phyloP scores from a whole-genome alignment of 495 filamentous ascomycete genomes.

The Penicillium macrosclerotiorum region DNA sequence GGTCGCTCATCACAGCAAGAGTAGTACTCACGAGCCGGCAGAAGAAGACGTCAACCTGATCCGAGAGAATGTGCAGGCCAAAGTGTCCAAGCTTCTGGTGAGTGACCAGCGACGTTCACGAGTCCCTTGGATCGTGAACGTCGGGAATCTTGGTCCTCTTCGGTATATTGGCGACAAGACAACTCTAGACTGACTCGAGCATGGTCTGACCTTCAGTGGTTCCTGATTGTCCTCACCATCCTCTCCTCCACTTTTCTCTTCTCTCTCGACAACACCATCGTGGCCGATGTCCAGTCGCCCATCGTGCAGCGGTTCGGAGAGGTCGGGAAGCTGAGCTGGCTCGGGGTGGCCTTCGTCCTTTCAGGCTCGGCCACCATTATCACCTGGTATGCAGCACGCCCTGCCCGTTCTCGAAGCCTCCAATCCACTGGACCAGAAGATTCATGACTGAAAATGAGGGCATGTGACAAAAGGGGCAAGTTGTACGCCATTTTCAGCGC shows the following conservation, averaged over 20 bases:
- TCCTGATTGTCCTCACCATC: slow-evolving; percentile 43
- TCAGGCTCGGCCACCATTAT: slow-evolving; percentile 42
- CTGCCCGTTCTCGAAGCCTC: too few species aligned
- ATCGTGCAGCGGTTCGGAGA: slow-evolving; percentile 50
- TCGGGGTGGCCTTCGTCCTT: slow-evolving; percentile 53
- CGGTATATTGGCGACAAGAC: too few species aligned
- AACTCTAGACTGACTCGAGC: too few species aligned
- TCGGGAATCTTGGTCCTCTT: too few species aligned
- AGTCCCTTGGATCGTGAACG: not conserved
- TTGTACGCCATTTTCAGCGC: slow-evolving; percentile 51
- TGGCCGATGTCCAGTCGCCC: slow-evolving; percentile 55
- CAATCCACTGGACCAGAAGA: too few species aligned
- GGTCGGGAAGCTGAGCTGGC: slow-evolving; percentile 56
- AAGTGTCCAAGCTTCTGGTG: slow-evolving; percentile 8
- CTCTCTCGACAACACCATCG: slow-evolving; percentile 61
- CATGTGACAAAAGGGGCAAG: slow-evolving; percentile 24
- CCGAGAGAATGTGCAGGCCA: slow-evolving; percentile 8
- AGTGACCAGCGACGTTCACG: not conserved
- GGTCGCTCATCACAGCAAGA: not conserved
- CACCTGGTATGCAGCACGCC: slow-evolving; percentile 36
- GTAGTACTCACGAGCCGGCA: not conserved
- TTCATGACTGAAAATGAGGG: too few species aligned
- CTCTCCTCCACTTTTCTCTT: slow-evolving; percentile 51
- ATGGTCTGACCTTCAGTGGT: too few species aligned
- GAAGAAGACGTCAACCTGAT: slow-evolving; percentile 10